phyloP scores from a whole-genome alignment of 192 early-diverging fungal genomes.

The Coemansia reversa region DNA sequence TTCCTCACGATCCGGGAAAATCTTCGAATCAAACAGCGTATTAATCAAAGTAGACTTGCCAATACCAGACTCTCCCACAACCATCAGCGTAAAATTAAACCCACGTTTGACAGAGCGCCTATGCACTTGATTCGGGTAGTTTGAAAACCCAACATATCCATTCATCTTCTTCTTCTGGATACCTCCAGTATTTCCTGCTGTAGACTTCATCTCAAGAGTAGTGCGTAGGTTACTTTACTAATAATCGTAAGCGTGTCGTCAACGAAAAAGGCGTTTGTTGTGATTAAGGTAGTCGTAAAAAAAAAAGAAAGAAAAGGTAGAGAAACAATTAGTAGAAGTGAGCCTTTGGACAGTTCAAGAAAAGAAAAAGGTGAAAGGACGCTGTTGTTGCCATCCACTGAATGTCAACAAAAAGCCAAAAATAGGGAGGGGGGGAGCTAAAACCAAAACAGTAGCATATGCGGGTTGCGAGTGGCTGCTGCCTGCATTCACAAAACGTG shows the following conservation, averaged over 20 bases:
- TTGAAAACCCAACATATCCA: conserved; percentile 93
- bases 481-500: conserved; percentile 1
- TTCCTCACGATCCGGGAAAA: conserved; percentile 82
- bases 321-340: background rate
- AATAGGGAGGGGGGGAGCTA: background rate
- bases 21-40: conserved; percentile 88
- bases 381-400: background rate
- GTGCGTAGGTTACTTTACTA: background rate
- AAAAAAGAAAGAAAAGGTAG: background rate
- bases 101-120: conserved; percentile 91
- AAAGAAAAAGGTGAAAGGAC: conserved; percentile 1
- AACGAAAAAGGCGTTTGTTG: background rate
- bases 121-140: conserved; percentile 93
- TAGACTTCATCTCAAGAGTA: conserved; percentile 39
- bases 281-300: background rate
- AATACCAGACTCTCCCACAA: conserved; percentile 93
- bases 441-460: conserved; percentile 6
- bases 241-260: conserved; percentile 2
- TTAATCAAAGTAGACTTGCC: conserved; percentile 98
- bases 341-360: background rate
- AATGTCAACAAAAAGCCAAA: background rate
- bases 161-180: conserved; percentile 64
- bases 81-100: conserved; percentile 95
- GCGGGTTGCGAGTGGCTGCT: background rate
- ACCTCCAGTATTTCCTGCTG: conserved; percentile 37